phyloP scores from a whole-genome alignment of 805 yeast genomes.

The Cephaloascus fragrans region DNA sequence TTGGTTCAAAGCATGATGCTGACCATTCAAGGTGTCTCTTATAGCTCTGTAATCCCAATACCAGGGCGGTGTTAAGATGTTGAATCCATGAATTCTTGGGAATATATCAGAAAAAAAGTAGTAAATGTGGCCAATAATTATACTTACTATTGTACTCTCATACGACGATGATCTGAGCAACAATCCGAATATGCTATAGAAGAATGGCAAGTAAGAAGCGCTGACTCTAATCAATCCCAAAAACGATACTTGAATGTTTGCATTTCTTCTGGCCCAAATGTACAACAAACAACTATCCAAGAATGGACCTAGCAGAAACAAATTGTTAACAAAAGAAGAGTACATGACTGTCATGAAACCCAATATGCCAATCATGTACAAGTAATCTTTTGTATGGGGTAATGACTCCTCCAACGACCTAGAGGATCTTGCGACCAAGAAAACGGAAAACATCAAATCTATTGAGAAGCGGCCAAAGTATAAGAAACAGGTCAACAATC shows the following conservation, averaged over 20 bases:
- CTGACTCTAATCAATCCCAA: constrained; percentile 3
- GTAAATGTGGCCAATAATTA: background rate
- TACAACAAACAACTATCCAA: constrained; percentile 3
- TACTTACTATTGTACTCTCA: background rate
- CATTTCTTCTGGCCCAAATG: constrained; percentile 4
- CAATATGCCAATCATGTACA: constrained; percentile 2
- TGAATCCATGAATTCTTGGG: background rate
- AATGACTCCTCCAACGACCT: constrained; percentile 4
- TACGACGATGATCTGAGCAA: background rate
- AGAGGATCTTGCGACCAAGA: background rate
- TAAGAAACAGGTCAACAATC: constrained; percentile 25
- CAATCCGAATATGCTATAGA: background rate
- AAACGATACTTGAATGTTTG: constrained; percentile 1
- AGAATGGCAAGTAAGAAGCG: constrained; percentile 4
- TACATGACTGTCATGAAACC: background rate
- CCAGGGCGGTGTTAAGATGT: background rate
- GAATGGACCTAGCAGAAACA: constrained; percentile 2
- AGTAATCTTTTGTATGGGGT: background rate
- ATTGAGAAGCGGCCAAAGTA: constrained; percentile 19
- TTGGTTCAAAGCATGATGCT: no score
- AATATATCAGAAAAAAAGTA: background rate
- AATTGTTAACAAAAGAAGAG: constrained; percentile 1
- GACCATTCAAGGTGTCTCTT: background rate
- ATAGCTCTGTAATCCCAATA: background rate
- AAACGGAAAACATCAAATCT: constrained; percentile 2